These are phyloP conservation scores for Phialophora chinensis DNA, from an alignment of 2,329 filamentous ascomycete species.

Conservation along the genomic window DNA sequence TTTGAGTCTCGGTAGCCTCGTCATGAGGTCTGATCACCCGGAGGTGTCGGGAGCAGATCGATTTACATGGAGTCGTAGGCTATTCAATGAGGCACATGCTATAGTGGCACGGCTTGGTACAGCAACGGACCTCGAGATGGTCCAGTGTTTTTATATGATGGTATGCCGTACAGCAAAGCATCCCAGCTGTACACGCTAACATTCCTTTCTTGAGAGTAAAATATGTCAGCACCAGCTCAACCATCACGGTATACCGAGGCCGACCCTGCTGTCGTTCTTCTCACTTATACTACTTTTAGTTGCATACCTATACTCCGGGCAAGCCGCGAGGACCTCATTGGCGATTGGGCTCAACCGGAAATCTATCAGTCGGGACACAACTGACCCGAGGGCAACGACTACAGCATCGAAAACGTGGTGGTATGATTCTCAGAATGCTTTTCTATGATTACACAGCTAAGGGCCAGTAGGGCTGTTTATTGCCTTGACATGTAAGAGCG, in stretches of 20 bases:
- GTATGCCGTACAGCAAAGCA: background rate
- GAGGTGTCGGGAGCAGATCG: conserved; percentile 26
- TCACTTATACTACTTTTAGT: conserved; percentile 22
- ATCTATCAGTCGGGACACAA: conserved; percentile 40
- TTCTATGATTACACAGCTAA: too few species aligned
- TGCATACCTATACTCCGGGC: conserved; percentile 57
- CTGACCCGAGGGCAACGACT: conserved; percentile 44
- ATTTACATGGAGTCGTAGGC: conserved; percentile 31
- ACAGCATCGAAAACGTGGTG: conserved; percentile 56
- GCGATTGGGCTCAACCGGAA: conserved; percentile 56
- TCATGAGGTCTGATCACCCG: conserved; percentile 35
- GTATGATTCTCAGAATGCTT: conserved; percentile 39
- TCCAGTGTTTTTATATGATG: conserved; percentile 44
- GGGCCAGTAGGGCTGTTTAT: conserved; percentile 24
- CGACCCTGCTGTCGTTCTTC: too few species aligned
- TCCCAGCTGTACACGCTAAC: too few species aligned
- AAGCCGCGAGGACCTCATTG: conserved; percentile 55
- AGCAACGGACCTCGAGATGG: conserved; percentile 51
- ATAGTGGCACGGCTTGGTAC: conserved; percentile 24
- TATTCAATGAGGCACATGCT: conserved; percentile 19
- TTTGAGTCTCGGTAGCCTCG: conserved; percentile 54
- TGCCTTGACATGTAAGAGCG: conserved; percentile 28
- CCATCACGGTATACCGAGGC: conserved; percentile 38
- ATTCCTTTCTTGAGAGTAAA: conserved; percentile 45
- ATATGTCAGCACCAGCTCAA: conserved; percentile 59